Percentiles rank a stretch among this genome's conserved stretches.
Evolutionary conservation across 2,329 filamentous ascomycete genomes (phyloP).

Genomic region (Scedosporium dehoogii): DNA sequence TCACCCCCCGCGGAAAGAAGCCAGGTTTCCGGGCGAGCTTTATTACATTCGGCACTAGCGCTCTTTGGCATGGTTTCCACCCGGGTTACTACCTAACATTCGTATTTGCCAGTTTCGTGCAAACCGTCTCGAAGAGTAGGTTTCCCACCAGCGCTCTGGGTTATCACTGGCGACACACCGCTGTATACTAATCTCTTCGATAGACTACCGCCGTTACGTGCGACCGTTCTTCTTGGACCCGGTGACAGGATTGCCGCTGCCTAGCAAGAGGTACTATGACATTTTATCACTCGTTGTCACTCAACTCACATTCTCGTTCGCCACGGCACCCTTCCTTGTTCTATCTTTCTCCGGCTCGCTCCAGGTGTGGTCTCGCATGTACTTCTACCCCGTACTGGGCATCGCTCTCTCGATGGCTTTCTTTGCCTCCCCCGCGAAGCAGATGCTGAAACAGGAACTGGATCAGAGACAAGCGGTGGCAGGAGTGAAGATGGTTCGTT

Average conservation of each 20-base stretch:
- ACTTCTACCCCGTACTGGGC: conserved; percentile 74
- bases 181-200: conserved; percentile 10
- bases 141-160: not conserved
- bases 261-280: conserved; percentile 81
- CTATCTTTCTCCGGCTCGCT: conserved; percentile 63
- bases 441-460: conserved; percentile 42
- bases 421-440: conserved; percentile 72
- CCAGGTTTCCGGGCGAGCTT: conserved; percentile 91
- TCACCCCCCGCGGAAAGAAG: conserved; percentile 91
- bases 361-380: conserved; percentile 71
- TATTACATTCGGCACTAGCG: conserved; percentile 88
- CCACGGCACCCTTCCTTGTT: conserved; percentile 74
- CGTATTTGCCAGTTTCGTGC: conserved; percentile 78
- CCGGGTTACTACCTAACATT: conserved; percentile 94
- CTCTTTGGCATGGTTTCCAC: conserved; percentile 97
- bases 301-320: conserved; percentile 75
- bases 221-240: conserved; percentile 88
- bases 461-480: conserved; percentile 45
- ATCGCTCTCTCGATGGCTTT: conserved; percentile 57
- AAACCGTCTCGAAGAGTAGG: conserved; percentile 87
- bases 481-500: conserved; percentile 35
- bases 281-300: conserved; percentile 64
- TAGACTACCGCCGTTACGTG: conserved; percentile 80
- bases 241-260: conserved; percentile 56
- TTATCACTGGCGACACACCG: not conserved